A percentile compares a stretch with the other conserved stretches of the same genome.
Evolutionary conservation across 345 rosid species (phyloP).

Genomic region (Salix dunnii): DNA sequence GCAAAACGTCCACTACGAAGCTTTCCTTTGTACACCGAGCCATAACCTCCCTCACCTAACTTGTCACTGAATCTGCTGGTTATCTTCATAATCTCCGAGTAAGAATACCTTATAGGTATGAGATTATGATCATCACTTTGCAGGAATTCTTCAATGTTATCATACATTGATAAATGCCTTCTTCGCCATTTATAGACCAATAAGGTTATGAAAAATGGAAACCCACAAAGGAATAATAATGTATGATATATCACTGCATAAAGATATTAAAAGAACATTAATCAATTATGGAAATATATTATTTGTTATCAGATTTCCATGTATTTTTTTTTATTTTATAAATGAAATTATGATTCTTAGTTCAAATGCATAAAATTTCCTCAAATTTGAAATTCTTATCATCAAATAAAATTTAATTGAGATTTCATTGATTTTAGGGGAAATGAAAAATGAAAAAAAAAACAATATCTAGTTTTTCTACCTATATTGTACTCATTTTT

Average conservation of each 20-base stretch:
- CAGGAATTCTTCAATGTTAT: background rate
- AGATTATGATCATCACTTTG: background rate
- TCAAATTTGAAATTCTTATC: background rate
- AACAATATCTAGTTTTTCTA: no score
- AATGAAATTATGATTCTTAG: no score
- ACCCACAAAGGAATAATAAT: background rate
- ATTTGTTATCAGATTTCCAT: no score
- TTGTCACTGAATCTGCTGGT: background rate
- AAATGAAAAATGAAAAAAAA: no score
- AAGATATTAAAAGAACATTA: no score
- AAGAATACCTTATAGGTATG: background rate
- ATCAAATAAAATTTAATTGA: background rate
- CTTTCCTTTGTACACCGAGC: background rate
- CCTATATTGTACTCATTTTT: no score
- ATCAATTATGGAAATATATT: no score
- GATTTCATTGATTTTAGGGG: background rate
- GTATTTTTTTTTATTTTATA: no score
- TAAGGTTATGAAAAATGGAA: background rate
- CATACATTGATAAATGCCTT: background rate
- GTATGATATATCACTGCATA: background rate
- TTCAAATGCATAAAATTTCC: no score
- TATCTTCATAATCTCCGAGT: background rate
- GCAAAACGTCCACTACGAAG: background rate
- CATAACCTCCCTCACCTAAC: background rate
- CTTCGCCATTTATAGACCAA: background rate